These are phyloP conservation scores for Pseudozyma tsukubaensis DNA, from an alignment of 1,284 basidiomycete genomes.

Conservation along the genomic window DNA sequence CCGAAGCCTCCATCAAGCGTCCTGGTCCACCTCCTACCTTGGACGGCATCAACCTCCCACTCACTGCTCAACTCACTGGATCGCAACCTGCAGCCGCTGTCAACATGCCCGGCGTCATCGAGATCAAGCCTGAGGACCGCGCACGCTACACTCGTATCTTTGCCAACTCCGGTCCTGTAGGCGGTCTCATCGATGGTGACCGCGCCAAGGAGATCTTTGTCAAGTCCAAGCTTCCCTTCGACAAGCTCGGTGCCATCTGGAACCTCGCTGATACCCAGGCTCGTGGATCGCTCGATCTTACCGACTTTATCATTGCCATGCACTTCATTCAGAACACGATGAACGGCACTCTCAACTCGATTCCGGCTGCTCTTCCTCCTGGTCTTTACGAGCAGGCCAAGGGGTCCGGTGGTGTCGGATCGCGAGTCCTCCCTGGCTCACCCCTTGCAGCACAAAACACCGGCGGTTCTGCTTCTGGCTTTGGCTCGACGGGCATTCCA, in stretches of 20 bases:
- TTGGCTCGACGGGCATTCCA: conserved; percentile 25
- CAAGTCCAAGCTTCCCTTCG: conserved; percentile 89
- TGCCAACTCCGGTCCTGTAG: conserved; percentile 61
- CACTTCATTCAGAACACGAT: conserved; percentile 87
- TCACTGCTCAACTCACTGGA: conserved; percentile 36
- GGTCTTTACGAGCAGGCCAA: conserved; percentile 84
- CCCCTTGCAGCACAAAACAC: conserved; percentile 57
- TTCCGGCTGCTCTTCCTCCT: conserved; percentile 85
- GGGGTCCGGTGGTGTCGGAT: conserved; percentile 52
- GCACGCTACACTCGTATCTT: conserved; percentile 68
- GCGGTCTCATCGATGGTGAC: conserved; percentile 74
- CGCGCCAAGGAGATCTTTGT: conserved; percentile 93
- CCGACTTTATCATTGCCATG: conserved; percentile 97
- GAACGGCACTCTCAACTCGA: conserved; percentile 77
- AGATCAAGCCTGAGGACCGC: conserved; percentile 64
- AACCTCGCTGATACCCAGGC: conserved; percentile 92
- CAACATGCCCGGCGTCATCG: conserved; percentile 49
- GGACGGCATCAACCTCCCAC: conserved; percentile 76
- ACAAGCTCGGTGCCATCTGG: conserved; percentile 95
- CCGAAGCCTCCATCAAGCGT: conserved; percentile 68
- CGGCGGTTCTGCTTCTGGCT: conserved; percentile 52
- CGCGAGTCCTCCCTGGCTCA: conserved; percentile 36
- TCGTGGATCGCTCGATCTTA: conserved; percentile 86
- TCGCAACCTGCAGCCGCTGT: conserved; percentile 17
- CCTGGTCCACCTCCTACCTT: conserved; percentile 83